Evolutionary conservation across 2,329 filamentous ascomycete genomes (phyloP).

Genomic region (Aureobasidium pullulans): DNA sequence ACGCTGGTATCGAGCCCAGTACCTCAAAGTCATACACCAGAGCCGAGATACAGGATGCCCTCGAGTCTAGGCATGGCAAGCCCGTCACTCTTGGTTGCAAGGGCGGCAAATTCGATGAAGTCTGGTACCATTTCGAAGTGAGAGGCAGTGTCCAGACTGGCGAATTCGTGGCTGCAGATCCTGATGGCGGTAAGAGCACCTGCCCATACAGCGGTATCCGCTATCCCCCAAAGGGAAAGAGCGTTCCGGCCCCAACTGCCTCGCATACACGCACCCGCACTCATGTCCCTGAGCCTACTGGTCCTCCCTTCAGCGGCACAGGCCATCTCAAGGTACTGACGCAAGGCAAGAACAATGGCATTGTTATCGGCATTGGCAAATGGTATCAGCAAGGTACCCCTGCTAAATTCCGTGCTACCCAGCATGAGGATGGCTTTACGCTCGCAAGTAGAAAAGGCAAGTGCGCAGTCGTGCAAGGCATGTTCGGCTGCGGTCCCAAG

Average conservation of each 20-base stretch:
- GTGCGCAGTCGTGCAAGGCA: slow-evolving; percentile 49
- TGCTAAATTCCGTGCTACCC: slow-evolving; percentile 54
- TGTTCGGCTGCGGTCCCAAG: slow-evolving; percentile 48
- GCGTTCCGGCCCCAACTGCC: slow-evolving; percentile 24
- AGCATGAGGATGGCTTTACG: slow-evolving; percentile 43
- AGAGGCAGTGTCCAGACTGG: slow-evolving; percentile 53
- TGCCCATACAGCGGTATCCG: slow-evolving; percentile 58
- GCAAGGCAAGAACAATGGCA: slow-evolving; percentile 48
- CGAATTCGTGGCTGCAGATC: slow-evolving; percentile 50
- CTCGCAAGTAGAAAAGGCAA: slow-evolving; percentile 51
- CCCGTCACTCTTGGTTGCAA: slow-evolving; percentile 55
- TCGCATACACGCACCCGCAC: slow-evolving; percentile 23
- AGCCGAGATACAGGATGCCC: slow-evolving; percentile 51
- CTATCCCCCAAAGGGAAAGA: slow-evolving; percentile 52
- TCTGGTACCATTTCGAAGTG: slow-evolving; percentile 59
- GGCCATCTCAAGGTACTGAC: slow-evolving; percentile 54
- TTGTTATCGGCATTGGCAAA: slow-evolving; percentile 57
- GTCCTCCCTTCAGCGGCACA: slow-evolving; percentile 46
- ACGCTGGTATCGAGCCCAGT: slow-evolving; percentile 54
- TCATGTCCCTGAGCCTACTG: slow-evolving; percentile 19
- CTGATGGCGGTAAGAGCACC: slow-evolving; percentile 49
- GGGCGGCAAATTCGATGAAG: slow-evolving; percentile 42
- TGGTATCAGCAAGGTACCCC: slow-evolving; percentile 64
- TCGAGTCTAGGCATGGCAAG: slow-evolving; percentile 45
- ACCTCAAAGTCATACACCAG: slow-evolving; percentile 51